Conservation (phyloP, 2,329 filamentous ascomycete species). For the Cytospora leucostoma region DNA sequence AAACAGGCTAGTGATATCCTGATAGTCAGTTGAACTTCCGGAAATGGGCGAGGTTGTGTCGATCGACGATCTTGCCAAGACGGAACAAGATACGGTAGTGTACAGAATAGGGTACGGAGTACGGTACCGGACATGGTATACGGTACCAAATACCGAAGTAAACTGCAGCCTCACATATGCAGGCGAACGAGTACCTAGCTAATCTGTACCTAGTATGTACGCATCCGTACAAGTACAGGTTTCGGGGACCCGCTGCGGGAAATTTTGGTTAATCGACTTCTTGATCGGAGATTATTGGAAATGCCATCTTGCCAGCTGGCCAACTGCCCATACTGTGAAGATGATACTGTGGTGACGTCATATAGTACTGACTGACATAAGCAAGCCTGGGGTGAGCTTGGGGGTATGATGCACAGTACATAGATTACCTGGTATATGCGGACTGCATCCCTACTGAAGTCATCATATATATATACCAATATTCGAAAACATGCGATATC, state of each 20-base stretch:
- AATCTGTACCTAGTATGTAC: no score
- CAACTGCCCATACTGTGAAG: not conserved
- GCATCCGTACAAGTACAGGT: not conserved
- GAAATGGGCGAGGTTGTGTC: not conserved
- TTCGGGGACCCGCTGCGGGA: not conserved
- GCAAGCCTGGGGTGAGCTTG: not conserved
- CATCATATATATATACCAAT: no score
- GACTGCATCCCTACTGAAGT: no score
- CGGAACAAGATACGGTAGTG: not conserved
- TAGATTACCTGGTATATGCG: no score
- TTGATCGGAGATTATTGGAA: not conserved
- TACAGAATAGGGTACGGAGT: not conserved
- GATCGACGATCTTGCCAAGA: slow-evolving; percentile 1
- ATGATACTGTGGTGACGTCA: not conserved
- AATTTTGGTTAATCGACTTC: not conserved
- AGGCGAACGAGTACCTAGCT: no score
- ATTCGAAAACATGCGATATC: no score
- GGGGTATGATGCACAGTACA: not conserved
- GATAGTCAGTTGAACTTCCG: not conserved
- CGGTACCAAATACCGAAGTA: no score
- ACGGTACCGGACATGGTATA: no score
- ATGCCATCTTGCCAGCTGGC: not conserved
- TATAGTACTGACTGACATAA: not conserved
- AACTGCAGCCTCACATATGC: no score
- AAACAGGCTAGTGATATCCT: not conserved